Evolutionary conservation across 164 flowering plant genomes (phyloP).

Genomic region (Brasenia schreberi): DNA sequence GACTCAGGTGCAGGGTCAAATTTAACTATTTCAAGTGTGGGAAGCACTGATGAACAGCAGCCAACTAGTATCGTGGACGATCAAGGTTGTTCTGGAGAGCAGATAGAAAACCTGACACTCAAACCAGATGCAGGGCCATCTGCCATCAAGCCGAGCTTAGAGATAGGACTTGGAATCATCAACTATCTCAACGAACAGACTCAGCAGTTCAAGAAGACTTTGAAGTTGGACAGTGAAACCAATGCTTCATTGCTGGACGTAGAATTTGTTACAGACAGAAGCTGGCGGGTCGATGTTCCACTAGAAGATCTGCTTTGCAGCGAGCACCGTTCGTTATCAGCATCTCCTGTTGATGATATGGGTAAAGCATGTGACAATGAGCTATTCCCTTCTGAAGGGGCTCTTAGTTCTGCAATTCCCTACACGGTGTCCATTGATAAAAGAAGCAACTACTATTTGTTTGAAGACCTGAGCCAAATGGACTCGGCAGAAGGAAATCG

Average conservation of each 20-base stretch:
- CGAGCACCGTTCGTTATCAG: background rate
- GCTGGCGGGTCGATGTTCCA: constrained; percentile 3
- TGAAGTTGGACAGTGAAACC: constrained; percentile 21
- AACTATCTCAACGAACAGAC: constrained; percentile 13
- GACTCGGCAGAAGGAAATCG: background rate
- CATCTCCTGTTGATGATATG: background rate
- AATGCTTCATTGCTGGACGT: constrained; percentile 52
- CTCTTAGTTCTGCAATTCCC: background rate
- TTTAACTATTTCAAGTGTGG: background rate
- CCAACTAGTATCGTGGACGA: background rate
- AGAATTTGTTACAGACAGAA: constrained; percentile 24
- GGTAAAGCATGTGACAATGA: background rate
- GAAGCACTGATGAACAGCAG: background rate
- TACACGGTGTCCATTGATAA: background rate
- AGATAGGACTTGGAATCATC: constrained; percentile 2
- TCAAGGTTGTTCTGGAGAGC: constrained; percentile 2
- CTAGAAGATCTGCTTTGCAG: constrained; percentile 44
- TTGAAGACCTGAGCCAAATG: background rate
- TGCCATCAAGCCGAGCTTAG: constrained; percentile 1
- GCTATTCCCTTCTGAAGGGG: background rate
- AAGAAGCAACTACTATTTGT: background rate
- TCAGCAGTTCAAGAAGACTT: constrained; percentile 8
- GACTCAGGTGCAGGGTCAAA: background rate
- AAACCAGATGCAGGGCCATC: constrained; percentile 1
- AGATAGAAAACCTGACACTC: constrained; percentile 1